Percentiles rank a stretch among this genome's conserved stretches.
phyloP scores from a whole-genome alignment of 495 filamentous ascomycete genomes.

The Aspergillus ellipticus region DNA sequence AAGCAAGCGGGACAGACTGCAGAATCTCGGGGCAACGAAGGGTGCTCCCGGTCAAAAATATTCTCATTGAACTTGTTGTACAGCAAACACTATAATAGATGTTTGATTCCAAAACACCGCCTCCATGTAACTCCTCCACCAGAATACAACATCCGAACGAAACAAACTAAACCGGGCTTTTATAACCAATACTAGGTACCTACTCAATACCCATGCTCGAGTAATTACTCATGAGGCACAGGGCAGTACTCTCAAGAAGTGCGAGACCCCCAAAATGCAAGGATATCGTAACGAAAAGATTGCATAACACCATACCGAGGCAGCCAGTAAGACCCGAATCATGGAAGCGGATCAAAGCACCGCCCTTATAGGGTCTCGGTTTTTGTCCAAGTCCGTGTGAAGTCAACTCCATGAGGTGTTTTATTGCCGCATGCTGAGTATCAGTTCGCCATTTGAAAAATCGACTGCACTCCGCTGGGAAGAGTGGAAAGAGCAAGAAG shows the following conservation, averaged over 20 bases:
- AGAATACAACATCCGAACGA: background rate
- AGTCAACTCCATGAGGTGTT: too few relatives aligned
- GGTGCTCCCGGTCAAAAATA: too few relatives aligned
- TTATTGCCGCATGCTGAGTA: conserved; percentile 9
- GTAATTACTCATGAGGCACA: conserved; percentile 1
- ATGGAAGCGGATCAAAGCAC: background rate
- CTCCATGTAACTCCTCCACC: background rate
- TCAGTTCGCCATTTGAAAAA: conserved; percentile 11
- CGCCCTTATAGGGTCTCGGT: too few relatives aligned
- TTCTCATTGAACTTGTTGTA: background rate
- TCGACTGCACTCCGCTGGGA: conserved; percentile 10
- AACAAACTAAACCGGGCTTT: background rate
- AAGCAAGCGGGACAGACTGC: too few relatives aligned
- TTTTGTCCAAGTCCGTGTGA: too few relatives aligned
- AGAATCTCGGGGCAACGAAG: too few relatives aligned
- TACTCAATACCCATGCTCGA: conserved; percentile 4
- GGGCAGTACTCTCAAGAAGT: background rate
- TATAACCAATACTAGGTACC: background rate
- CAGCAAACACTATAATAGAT: background rate
- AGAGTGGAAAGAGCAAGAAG: conserved; percentile 1
- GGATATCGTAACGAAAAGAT: background rate
- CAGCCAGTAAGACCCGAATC: background rate
- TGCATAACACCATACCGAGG: background rate
- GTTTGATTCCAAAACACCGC: background rate
- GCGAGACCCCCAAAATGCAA: background rate